phyloP scores from a whole-genome alignment of 768 basidiomycete genomes.

The Suillus bovinus region DNA sequence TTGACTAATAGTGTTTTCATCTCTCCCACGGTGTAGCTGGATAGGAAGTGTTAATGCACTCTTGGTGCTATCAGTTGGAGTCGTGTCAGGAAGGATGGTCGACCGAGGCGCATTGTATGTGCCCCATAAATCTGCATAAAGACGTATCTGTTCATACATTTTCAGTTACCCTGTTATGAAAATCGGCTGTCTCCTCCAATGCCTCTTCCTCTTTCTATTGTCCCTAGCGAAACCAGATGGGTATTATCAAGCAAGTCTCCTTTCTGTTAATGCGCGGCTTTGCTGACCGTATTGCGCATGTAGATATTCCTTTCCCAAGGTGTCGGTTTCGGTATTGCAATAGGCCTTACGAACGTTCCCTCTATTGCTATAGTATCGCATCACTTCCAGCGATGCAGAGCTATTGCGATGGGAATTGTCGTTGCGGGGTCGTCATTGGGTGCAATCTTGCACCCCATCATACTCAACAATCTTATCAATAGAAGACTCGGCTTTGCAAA shows the following conservation, averaged over 20 bases:
- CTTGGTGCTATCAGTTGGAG: constrained; percentile 42
- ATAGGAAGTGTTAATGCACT: constrained; percentile 53
- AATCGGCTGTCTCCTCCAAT: constrained; percentile 44
- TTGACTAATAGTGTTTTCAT: background rate
- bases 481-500: constrained; percentile 37
- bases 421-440: constrained; percentile 39
- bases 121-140: background rate
- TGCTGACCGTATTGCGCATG: constrained; percentile 15
- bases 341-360: constrained; percentile 48
- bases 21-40: constrained; percentile 28
- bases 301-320: constrained; percentile 48
- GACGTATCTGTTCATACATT: background rate
- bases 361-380: constrained; percentile 43
- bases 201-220: constrained; percentile 43
- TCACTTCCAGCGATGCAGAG: constrained; percentile 42
- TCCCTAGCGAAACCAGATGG: constrained; percentile 40
- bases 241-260: constrained; percentile 35
- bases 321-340: constrained; percentile 27
- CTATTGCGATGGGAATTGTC: constrained; percentile 45
- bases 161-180: constrained; percentile 45
- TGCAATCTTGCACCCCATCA: constrained; percentile 22
- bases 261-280: background rate
- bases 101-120: constrained; percentile 53
- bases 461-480: constrained; percentile 29
- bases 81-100: constrained; percentile 49